These are phyloP conservation scores for Diaporthe citriasiana DNA, from an alignment of 2,329 filamentous ascomycete genomes.

Conservation along the genomic window DNA sequence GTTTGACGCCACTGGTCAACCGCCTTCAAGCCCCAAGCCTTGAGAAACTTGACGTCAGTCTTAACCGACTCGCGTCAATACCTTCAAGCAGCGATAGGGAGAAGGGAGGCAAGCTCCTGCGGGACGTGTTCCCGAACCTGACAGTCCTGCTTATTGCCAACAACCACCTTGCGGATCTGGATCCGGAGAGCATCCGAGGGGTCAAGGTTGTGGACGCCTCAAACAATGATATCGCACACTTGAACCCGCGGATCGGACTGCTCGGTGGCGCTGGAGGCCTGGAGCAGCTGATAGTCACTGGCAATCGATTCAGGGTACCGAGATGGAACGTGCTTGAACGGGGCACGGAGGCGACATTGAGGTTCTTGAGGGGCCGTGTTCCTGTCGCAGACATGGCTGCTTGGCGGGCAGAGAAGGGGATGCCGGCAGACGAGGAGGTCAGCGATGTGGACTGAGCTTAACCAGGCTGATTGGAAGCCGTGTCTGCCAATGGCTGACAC, in stretches of 20 bases:
- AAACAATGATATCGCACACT: conserved; percentile 86
- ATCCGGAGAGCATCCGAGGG: conserved; percentile 80
- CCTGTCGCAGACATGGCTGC: conserved; percentile 71
- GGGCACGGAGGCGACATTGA: conserved; percentile 86
- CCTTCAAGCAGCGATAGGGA: conserved; percentile 59
- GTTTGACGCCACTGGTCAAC: conserved; percentile 74
- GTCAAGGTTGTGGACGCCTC: conserved; percentile 82
- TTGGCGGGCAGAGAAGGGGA: conserved; percentile 65
- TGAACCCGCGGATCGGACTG: conserved; percentile 86
- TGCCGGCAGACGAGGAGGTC: conserved; percentile 49
- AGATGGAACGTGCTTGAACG: conserved; percentile 86
- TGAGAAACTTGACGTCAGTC: conserved; percentile 83
- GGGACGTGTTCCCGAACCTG: conserved; percentile 77
- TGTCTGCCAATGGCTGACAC: not conserved
- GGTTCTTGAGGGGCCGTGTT: conserved; percentile 84
- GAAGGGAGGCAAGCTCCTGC: conserved; percentile 58
- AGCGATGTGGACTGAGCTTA: conserved; percentile 50
- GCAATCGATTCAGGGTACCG: conserved; percentile 90
- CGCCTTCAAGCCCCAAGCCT: conserved; percentile 81
- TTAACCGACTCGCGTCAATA: conserved; percentile 83
- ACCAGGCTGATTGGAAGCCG: not conserved
- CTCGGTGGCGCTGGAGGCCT: conserved; percentile 73
- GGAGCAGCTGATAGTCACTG: conserved; percentile 81
- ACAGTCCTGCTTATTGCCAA: conserved; percentile 80
- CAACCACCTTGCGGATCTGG: conserved; percentile 82